Evolutionary conservation across 2,329 filamentous ascomycete species (phyloP).

Genomic region (Tolypocladium album): DNA sequence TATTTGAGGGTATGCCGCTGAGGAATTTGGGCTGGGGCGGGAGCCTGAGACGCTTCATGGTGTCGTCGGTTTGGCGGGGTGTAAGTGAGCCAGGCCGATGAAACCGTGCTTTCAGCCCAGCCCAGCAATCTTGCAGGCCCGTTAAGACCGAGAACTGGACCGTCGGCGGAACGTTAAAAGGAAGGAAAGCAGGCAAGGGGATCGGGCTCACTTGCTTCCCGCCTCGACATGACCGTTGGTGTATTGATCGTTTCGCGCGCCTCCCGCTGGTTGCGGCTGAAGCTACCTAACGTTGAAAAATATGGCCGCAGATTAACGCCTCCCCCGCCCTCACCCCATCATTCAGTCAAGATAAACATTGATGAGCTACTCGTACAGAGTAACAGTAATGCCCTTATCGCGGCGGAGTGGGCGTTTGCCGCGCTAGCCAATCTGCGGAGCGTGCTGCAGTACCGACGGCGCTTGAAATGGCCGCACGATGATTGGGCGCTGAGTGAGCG

Average conservation of each 20-base stretch:
- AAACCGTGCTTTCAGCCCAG: not conserved
- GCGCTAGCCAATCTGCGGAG: not conserved
- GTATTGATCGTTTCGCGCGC: not conserved
- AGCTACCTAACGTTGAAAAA: not conserved
- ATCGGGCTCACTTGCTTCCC: not conserved
- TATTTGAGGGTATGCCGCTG: conserved; percentile 18
- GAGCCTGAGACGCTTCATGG: conserved; percentile 11
- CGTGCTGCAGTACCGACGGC: not conserved
- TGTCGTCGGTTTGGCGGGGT: not conserved
- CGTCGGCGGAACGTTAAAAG: not conserved
- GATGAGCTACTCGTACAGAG: not conserved
- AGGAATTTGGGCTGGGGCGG: conserved; percentile 19
- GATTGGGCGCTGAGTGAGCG: not conserved
- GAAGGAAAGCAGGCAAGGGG: not conserved
- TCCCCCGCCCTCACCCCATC: not conserved
- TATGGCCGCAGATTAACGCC: not conserved
- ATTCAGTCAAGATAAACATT: not conserved
- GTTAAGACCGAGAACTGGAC: not conserved
- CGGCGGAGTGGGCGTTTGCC: not conserved
- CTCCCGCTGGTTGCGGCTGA: not conserved
- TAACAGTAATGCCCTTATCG: not conserved
- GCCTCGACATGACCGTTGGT: not conserved
- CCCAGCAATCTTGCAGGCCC: not conserved
- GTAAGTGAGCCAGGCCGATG: not conserved
- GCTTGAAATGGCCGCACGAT: not conserved